Conservation (phyloP, 2,329 filamentous ascomycete species). For the Xylariomycetidae sp. region DNA sequence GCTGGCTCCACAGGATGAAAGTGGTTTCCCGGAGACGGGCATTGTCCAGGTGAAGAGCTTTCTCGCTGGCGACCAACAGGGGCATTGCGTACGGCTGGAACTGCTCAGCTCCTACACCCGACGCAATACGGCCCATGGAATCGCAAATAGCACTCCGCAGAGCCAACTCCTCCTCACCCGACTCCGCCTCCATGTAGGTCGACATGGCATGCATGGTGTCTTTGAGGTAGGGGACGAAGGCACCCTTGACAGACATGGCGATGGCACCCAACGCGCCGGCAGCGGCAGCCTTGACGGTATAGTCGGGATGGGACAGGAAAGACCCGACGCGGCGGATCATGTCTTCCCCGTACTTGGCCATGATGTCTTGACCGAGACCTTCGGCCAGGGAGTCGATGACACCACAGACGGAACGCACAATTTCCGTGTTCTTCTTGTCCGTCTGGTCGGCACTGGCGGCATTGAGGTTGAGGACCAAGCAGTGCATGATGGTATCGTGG, state of each 20-base stretch:
- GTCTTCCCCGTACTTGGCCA: slow-evolving; percentile 74
- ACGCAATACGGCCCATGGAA: slow-evolving; percentile 86
- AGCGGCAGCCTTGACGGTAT: slow-evolving; percentile 83
- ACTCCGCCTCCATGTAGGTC: slow-evolving; percentile 77
- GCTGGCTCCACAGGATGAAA: slow-evolving; percentile 92
- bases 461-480: slow-evolving; percentile 83
- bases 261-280: slow-evolving; percentile 88
- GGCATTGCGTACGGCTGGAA: slow-evolving; percentile 91
- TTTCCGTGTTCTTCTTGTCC: slow-evolving; percentile 72
- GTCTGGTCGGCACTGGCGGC: slow-evolving; percentile 64
- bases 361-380: slow-evolving; percentile 73
- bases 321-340: slow-evolving; percentile 79
- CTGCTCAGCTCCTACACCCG: slow-evolving; percentile 74
- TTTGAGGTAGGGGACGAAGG: slow-evolving; percentile 87
- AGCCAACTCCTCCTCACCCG: slow-evolving; percentile 82
- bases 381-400: slow-evolving; percentile 89
- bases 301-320: slow-evolving; percentile 77
- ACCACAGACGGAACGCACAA: slow-evolving; percentile 84
- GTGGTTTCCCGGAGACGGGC: slow-evolving; percentile 90
- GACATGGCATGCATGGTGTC: slow-evolving; percentile 86
- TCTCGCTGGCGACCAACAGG: slow-evolving; percentile 87
- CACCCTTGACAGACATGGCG: slow-evolving; percentile 73
- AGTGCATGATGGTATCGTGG: slow-evolving; percentile 77
- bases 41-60: slow-evolving; percentile 82
- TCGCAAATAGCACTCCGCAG: slow-evolving; percentile 87